Evolutionary conservation across 805 yeast genomes (phyloP), one percentile per base, ranked within the genome.

Genomic region (Clavispora phyllophila): DNA sequence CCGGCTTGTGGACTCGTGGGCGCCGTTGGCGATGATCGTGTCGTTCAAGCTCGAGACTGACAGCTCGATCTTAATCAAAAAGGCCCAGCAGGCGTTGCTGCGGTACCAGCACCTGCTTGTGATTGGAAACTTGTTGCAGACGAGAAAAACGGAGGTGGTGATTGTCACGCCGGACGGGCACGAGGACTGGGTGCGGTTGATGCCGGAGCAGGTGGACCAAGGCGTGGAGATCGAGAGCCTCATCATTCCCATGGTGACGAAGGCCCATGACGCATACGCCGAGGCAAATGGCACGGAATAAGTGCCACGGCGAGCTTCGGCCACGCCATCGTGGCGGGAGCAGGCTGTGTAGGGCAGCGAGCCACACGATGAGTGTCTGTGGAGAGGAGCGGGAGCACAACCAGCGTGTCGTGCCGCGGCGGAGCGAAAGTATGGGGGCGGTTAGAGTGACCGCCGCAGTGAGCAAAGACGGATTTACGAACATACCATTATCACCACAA

Each of bases 21-120:
- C 96, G 0, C 96, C 95, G 2, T 78, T 82, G 10, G 95, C 97
- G 1, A 86, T 89, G 95, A 87, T 93, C 44, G 85, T 91, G 1
- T 86, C 96, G 14, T 93, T 93, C 68, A 93, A 93, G 62, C 74
- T 93, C 40, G 99, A 93, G 58, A 93, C 99, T 0, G 99, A 93
- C 61, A 60, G 65, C 43, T 52, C 68, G 8, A 78, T 93, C 19
- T 68, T 93, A 49, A 73, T 89, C 37, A 70, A 74, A 44, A 93
- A 93, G 65, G 86, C 96, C 9, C 69, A 70, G 39, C 80, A 76
- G 44, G 97, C 99, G 0, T 72, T 93, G 45, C 78, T 78, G 22
- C 73, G 96, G 45, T 93, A 93, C 62, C 84, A 81, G 47, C 99
- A 93, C 63, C 97, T 91, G 62, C 67, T 93, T 41, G 99, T 93